A percentile compares a stretch with the other conserved stretches of the same genome.
phyloP scores from a whole-genome alignment of 768 basidiomycete genomes.

The Rubroboletus pulcherrimus region DNA sequence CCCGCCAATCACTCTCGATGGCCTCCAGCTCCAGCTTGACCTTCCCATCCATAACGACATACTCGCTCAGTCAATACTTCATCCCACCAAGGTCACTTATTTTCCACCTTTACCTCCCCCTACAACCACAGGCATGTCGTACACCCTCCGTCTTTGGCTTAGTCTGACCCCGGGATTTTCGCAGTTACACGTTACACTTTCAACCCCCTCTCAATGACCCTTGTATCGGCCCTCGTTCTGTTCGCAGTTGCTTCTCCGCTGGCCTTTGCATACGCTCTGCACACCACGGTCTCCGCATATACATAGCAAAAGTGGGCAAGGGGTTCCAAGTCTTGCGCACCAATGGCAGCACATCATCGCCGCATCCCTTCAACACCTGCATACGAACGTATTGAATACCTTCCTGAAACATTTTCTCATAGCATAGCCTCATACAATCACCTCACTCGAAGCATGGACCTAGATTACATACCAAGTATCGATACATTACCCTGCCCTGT shows the following conservation, averaged over 20 bases:
- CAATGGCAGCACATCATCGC: neutral
- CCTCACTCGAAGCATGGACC: conserved; percentile 11
- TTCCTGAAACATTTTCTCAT: conserved; percentile 1
- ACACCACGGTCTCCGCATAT: conserved; percentile 2
- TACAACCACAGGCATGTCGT: conserved; percentile 15
- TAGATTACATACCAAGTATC: conserved; percentile 14
- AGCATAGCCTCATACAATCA: conserved; percentile 11
- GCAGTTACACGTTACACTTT: conserved; percentile 11
- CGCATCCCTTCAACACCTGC: no score
- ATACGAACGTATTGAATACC: no score
- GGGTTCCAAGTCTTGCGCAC: neutral
- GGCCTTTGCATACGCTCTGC: conserved; percentile 14
- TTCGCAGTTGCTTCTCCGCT: conserved; percentile 17
- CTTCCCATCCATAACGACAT: conserved; percentile 23
- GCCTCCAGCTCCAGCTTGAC: conserved; percentile 27
- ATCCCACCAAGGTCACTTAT: conserved; percentile 28
- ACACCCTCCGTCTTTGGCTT: neutral
- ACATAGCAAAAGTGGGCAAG: neutral
- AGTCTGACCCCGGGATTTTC: conserved; percentile 1
- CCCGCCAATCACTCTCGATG: conserved; percentile 10
- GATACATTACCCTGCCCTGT: neutral
- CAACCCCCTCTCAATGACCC: conserved; percentile 7
- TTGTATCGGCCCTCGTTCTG: conserved; percentile 16
- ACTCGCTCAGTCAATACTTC: conserved; percentile 19
- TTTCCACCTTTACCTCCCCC: conserved; percentile 17